phyloP scores from a whole-genome alignment of 2,329 filamentous ascomycete genomes.

The Torrubiella hemipterigena region DNA sequence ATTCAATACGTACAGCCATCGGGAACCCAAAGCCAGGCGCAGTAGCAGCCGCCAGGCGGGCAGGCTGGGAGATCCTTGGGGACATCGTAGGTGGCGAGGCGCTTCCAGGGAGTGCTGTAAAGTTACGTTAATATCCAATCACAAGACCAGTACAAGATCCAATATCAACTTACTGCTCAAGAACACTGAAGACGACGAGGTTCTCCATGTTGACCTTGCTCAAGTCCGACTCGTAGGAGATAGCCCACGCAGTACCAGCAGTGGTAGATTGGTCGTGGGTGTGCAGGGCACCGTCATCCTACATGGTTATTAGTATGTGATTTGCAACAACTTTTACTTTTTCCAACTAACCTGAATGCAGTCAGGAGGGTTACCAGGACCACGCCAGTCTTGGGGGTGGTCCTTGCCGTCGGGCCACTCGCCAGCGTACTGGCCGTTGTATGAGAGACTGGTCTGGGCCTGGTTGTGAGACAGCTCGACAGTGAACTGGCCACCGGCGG shows the following conservation, averaged over 20 bases:
- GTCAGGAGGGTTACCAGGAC: constrained; percentile 17
- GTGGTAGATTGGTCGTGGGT: constrained; percentile 28
- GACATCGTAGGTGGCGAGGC: constrained; percentile 10
- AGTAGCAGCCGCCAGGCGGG: constrained; percentile 12
- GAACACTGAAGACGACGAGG: constrained; percentile 36
- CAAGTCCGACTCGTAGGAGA: constrained; percentile 35
- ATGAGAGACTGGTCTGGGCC: constrained; percentile 33
- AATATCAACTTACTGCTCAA: constrained; percentile 22
- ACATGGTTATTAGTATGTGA: constrained; percentile 16
- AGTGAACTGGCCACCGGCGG: constrained; percentile 33
- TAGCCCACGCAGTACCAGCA: constrained; percentile 36
- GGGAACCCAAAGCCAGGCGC: constrained; percentile 14
- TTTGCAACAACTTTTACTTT: too few species aligned
- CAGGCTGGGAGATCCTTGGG: constrained; percentile 12
- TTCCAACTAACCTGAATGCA: too few species aligned
- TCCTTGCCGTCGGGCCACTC: constrained; percentile 35
- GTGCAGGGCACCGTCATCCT: constrained; percentile 32
- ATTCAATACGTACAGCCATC: too few species aligned
- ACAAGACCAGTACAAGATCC: too few species aligned
- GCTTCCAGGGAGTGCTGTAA: constrained; percentile 11
- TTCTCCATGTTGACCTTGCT: constrained; percentile 35
- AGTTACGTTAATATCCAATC: background rate
- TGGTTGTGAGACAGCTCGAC: constrained; percentile 39
- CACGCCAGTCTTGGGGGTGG: constrained; percentile 32
- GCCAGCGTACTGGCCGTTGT: constrained; percentile 20